These are phyloP conservation scores for Penicillium samsonianum DNA, from an alignment of 495 filamentous ascomycete species.

Conservation along the genomic window DNA sequence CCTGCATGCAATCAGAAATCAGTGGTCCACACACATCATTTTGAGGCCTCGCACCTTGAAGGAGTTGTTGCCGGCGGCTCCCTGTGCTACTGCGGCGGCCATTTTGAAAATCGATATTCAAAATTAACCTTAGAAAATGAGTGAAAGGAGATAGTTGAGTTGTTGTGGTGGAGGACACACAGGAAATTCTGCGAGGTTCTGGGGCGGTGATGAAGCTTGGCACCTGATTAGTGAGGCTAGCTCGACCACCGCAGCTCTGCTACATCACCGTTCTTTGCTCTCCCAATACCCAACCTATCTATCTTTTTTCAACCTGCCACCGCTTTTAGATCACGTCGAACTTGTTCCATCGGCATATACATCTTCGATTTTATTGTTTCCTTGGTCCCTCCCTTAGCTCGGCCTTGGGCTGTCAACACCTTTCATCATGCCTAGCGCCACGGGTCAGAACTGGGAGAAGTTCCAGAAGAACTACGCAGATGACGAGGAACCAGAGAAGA, in stretches of 20 bases:
- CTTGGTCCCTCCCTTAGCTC: slow-evolving; percentile 20
- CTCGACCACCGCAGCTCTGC: slow-evolving; percentile 36
- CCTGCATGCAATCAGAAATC: slow-evolving; percentile 61
- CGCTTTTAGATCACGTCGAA: slow-evolving; percentile 1
- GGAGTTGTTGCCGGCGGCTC: slow-evolving; percentile 63
- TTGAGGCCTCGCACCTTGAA: slow-evolving; percentile 67
- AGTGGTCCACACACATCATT: slow-evolving; percentile 35
- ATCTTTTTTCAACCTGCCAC: slow-evolving; percentile 22
- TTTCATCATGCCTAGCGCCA: slow-evolving; percentile 82
- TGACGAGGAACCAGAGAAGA: slow-evolving; percentile 98
- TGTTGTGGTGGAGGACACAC: slow-evolving; percentile 36
- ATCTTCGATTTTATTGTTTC: slow-evolving; percentile 10
- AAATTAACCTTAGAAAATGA: slow-evolving; percentile 32
- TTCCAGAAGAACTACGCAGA: slow-evolving; percentile 95
- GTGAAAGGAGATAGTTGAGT: slow-evolving; percentile 28
- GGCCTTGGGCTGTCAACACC: slow-evolving; percentile 36
- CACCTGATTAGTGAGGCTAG: slow-evolving; percentile 46
- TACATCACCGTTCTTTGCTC: slow-evolving; percentile 33
- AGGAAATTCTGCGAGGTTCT: slow-evolving; percentile 57
- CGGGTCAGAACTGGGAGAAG: slow-evolving; percentile 94
- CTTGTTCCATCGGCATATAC: slow-evolving; percentile 4
- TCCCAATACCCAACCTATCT: slow-evolving; percentile 20
- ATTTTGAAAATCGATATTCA: slow-evolving; percentile 52
- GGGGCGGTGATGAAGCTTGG: slow-evolving; percentile 56
- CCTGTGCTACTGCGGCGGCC: slow-evolving; percentile 61